Evolutionary conservation across 257 asterid genomes (phyloP).

Genomic region (Gynochthodes officinalis): DNA sequence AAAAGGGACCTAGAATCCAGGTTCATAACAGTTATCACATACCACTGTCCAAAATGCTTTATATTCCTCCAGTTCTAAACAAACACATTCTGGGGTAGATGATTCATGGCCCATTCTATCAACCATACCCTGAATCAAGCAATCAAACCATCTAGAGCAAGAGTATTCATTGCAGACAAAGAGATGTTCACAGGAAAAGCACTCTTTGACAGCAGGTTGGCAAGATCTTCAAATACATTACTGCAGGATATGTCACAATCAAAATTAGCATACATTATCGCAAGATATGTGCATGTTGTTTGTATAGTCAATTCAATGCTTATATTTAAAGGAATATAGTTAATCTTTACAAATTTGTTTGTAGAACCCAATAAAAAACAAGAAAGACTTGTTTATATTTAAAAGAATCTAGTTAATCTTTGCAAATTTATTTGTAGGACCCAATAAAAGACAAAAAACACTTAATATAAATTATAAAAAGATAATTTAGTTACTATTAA

Average conservation of each 20-base stretch:
- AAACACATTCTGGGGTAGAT: slow-evolving; percentile 31
- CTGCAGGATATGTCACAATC: slow-evolving; percentile 84
- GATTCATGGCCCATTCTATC: slow-evolving; percentile 64
- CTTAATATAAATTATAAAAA: too few relatives aligned
- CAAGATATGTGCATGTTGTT: too few relatives aligned
- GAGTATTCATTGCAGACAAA: slow-evolving; percentile 70
- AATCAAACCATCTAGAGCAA: slow-evolving; percentile 85
- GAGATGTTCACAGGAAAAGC: slow-evolving; percentile 88
- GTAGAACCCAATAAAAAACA: too few relatives aligned
- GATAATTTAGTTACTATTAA: too few relatives aligned
- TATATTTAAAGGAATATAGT: too few relatives aligned
- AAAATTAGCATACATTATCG: slow-evolving; percentile 77
- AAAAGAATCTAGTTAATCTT: too few relatives aligned
- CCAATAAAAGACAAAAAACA: too few relatives aligned
- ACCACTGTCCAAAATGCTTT: slow-evolving; percentile 67
- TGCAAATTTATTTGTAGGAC: too few relatives aligned
- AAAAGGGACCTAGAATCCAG: slow-evolving; percentile 72
- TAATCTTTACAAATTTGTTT: too few relatives aligned
- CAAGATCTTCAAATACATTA: slow-evolving; percentile 75
- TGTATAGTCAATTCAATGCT: too few relatives aligned
- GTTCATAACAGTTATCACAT: slow-evolving; percentile 57
- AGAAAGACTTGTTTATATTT: too few relatives aligned
- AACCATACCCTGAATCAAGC: slow-evolving; percentile 77
- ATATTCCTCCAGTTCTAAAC: slow-evolving; percentile 45
- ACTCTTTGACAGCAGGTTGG: slow-evolving; percentile 72